A percentile compares a stretch with the other conserved stretches of the same genome.
Conservation (phyloP, 2,329 filamentous ascomycete species). For the Domatiomyces catenatus region DNA sequence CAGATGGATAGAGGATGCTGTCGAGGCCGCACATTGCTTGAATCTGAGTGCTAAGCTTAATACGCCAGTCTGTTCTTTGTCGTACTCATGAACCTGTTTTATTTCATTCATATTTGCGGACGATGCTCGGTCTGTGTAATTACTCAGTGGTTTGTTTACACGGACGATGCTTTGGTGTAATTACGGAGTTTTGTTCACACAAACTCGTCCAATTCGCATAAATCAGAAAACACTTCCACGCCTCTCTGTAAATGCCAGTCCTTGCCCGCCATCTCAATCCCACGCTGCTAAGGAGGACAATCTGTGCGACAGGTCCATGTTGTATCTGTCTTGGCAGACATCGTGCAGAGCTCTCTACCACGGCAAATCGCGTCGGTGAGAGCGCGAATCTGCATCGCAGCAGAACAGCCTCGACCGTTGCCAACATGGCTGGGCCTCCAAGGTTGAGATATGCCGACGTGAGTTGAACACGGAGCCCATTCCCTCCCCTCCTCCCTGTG, state of each 20-base stretch:
- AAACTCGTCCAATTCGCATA: background rate
- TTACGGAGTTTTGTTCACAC: too few relatives aligned
- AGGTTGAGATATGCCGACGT: slow-evolving; percentile 33
- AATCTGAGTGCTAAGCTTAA: too few relatives aligned
- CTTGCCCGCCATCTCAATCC: background rate
- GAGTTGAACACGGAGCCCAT: slow-evolving; percentile 16
- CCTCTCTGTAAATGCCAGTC: background rate
- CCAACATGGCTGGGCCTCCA: slow-evolving; percentile 9
- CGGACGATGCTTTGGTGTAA: too few relatives aligned
- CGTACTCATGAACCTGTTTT: too few relatives aligned
- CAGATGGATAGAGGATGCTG: background rate
- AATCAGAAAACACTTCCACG: background rate
- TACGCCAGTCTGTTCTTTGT: too few relatives aligned
- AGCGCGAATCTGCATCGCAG: background rate
- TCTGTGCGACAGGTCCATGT: background rate
- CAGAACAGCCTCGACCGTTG: background rate
- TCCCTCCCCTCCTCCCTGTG: background rate
- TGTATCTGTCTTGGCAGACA: background rate
- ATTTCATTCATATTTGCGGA: too few relatives aligned
- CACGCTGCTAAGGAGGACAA: background rate
- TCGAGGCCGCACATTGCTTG: background rate
- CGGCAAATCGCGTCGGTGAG: background rate
- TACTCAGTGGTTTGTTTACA: too few relatives aligned
- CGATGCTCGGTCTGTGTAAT: too few relatives aligned
- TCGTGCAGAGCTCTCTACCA: background rate